Percentiles rank a stretch among this genome's conserved stretches.
Evolutionary conservation across 1,139 yeast genomes (phyloP).

Genomic region (Yamadazyma mexicana): DNA sequence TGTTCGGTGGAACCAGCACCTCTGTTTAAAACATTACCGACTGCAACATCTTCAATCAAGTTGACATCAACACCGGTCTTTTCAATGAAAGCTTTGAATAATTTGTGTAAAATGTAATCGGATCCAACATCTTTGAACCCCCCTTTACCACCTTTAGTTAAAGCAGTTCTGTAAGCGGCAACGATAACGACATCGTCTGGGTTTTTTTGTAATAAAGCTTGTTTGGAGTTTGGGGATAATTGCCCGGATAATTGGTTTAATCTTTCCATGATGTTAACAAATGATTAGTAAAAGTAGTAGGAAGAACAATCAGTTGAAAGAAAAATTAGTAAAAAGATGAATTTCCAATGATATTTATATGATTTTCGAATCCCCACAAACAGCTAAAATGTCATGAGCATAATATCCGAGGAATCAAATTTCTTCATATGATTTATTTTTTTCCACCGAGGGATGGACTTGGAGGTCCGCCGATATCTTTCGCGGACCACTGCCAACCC

Average conservation of each 20-base stretch:
- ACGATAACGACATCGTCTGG: slow-evolving; percentile 87
- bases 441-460: slow-evolving; percentile 3
- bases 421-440: slow-evolving; percentile 5
- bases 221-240: slow-evolving; percentile 48
- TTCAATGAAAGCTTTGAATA: slow-evolving; percentile 61
- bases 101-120: slow-evolving; percentile 68
- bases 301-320: not conserved
- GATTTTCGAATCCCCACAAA: slow-evolving; percentile 15
- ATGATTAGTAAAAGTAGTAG: not conserved
- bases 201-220: slow-evolving; percentile 51
- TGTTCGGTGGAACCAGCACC: slow-evolving; percentile 95
- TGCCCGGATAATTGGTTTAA: slow-evolving; percentile 60
- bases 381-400: slow-evolving; percentile 1
- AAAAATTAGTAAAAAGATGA: not conserved
- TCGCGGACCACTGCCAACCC: not conserved
- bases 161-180: slow-evolving; percentile 86
- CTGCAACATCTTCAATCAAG: slow-evolving; percentile 76
- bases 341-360: slow-evolving; percentile 10
- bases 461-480: too few species aligned
- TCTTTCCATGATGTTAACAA: slow-evolving; percentile 49
- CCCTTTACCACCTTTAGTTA: slow-evolving; percentile 85
- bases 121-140: slow-evolving; percentile 72
- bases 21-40: slow-evolving; percentile 85
- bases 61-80: slow-evolving; percentile 63
- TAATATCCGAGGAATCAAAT: slow-evolving; percentile 4